Base-by-base conservation (phyloP, 129 eudicot species). In the Arctium lappa region DNA sequence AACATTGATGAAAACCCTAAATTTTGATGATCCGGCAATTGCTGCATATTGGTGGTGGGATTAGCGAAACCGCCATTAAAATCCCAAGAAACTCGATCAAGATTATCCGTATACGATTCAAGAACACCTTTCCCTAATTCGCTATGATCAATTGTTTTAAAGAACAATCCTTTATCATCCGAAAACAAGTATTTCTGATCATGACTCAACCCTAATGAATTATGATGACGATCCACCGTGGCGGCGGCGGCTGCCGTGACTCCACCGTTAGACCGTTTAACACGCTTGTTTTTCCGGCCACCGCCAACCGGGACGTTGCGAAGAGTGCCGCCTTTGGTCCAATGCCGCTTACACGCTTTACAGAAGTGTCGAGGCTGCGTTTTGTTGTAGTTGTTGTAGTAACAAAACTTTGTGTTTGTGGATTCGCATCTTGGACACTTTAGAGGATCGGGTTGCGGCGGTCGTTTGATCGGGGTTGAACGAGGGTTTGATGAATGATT, bases 261-360 rank as follows among this genome's bases (percentile, higher is more conserved):
- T n/a, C 89, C 4, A 16, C 83, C 37, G 75, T 11, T 85, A 8
- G 93, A 53, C 8, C 85, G 73, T 66, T 90, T 93, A 39, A 50
- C 78, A 2, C 98, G 95, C 78, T 94, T 94, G 85, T 94, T 92
- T 89, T 94, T 94, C n/a, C 98, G 93, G 82, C 92, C 95, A 56
- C 98, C 98, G 22, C 98, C 98, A 36, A 92, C 91, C 2, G 98
- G 98, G 30, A 94, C 97, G 72, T 94, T 94, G 5, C 98, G 94
- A 71, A 94, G 97, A 46, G 98, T 94, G 79, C 98, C 98, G 5
- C 98, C 98, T 84, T 91, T 90, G 36, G 98, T 94, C 98, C 98
- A 94, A 88, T 94, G 97, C 79, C 98, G 85, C 90, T 92, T 92
- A 69, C 98, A 94, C 7, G 91, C 87, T 75, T 94, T 94, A 79